Conservation (phyloP, 768 basidiomycete genomes). For the Pulveroboletus ravenelii region DNA sequence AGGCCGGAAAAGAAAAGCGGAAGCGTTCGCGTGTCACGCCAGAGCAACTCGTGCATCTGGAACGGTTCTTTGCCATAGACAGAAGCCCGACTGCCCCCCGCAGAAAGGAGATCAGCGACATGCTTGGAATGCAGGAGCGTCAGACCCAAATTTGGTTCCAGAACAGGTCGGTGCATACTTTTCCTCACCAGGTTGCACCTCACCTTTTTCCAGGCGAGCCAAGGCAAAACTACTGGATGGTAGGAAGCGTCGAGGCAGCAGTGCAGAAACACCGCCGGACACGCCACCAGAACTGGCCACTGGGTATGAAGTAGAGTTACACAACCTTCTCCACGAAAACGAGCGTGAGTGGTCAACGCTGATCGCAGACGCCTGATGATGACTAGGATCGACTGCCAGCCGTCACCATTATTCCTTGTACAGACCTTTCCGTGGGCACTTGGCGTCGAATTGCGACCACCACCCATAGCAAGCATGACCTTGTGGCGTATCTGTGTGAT, state of each 20-base stretch:
- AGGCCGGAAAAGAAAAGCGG: conserved; percentile 51
- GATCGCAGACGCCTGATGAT: not conserved
- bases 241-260: conserved; percentile 40
- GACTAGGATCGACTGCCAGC: conserved; percentile 36
- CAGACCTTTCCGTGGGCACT: conserved; percentile 66
- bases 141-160: conserved; percentile 92
- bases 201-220: conserved; percentile 52
- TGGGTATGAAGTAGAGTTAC: conserved; percentile 55
- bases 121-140: conserved; percentile 78
- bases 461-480: conserved; percentile 50
- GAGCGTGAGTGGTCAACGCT: conserved; percentile 50
- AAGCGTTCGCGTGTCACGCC: conserved; percentile 78
- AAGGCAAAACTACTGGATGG: conserved; percentile 73
- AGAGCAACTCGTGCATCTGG: conserved; percentile 73
- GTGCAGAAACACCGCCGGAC: conserved; percentile 39
- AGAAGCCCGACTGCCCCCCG: conserved; percentile 67
- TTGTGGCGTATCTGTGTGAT: conserved; percentile 74
- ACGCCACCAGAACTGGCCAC: conserved; percentile 48
- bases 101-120: conserved; percentile 67
- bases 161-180: conserved; percentile 46
- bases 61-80: conserved; percentile 63
- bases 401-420: conserved; percentile 72
- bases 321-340: conserved; percentile 67
- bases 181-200: not conserved
- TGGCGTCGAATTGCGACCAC: conserved; percentile 74